phyloP scores from a whole-genome alignment of 108 stramenopile species.

The Fragilaria radians region DNA sequence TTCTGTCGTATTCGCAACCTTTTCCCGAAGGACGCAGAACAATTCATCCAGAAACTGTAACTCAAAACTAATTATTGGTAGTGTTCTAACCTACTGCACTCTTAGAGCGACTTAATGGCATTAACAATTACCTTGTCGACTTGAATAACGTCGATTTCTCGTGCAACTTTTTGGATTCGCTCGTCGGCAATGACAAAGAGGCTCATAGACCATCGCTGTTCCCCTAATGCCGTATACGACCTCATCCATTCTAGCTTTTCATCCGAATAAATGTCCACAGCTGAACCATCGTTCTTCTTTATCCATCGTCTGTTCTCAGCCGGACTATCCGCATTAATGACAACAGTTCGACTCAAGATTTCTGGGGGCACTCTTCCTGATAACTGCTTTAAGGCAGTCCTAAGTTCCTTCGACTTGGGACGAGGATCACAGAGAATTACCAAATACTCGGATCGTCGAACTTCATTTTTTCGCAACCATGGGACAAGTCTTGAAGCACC shows the following conservation, averaged over 20 bases:
- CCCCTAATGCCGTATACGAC: slow-evolving; percentile 67
- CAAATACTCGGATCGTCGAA: slow-evolving; percentile 32
- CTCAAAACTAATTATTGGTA: background rate
- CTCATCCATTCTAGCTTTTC: slow-evolving; percentile 74
- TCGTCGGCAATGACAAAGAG: slow-evolving; percentile 61
- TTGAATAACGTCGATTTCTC: slow-evolving; percentile 55
- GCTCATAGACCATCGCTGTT: slow-evolving; percentile 67
- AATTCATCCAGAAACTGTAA: slow-evolving; percentile 3
- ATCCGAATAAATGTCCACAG: slow-evolving; percentile 36
- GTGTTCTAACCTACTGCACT: background rate
- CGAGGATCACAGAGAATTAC: slow-evolving; percentile 68
- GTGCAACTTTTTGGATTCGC: slow-evolving; percentile 52
- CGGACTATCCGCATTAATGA: slow-evolving; percentile 77
- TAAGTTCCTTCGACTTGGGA: slow-evolving; percentile 55
- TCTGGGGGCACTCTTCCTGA: slow-evolving; percentile 27
- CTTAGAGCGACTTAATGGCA: slow-evolving; percentile 19
- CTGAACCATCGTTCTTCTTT: slow-evolving; percentile 41
- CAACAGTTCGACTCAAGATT: slow-evolving; percentile 33
- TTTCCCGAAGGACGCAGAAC: slow-evolving; percentile 54
- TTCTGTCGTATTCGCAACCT: slow-evolving; percentile 53
- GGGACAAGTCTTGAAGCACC: slow-evolving; percentile 47
- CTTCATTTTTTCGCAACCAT: slow-evolving; percentile 31
- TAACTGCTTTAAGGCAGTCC: slow-evolving; percentile 36
- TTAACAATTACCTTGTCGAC: slow-evolving; percentile 34
- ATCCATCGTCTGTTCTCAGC: slow-evolving; percentile 64